Evolutionary conservation across 108 stramenopile species (phyloP), one percentile per base, ranked within the genome.

Genomic region (Skeletonema costatum): DNA sequence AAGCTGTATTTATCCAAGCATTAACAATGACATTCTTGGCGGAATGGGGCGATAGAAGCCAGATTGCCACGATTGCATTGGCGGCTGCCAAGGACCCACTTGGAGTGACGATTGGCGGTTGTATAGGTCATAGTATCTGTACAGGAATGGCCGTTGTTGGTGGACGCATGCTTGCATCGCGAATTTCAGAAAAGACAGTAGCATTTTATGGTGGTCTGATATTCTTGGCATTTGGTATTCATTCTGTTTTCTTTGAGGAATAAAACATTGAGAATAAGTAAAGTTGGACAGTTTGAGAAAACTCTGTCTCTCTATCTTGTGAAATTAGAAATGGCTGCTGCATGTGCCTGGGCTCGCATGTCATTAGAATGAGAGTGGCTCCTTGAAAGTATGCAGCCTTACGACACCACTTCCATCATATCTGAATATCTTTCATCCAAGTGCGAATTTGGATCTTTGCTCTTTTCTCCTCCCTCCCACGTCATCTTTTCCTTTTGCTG

Each of bases 1-100:
- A 87, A 35, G 68, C 88, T 46, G 78, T 97, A 14, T 93, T 97
- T 42, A 59, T 94, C 9, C 96, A 97, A 81, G 84, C 97, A 32
- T 90, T 99, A 64, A 96, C 93, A 16, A 68, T 99, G 69, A 99
- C 99, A 4, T 99, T 99, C 72, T 76, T 99, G 75, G 99, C 99
- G 8, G 99, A 99, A 88, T 99, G 99, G 99, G 99, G 99, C 19
- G 99, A 99, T 87, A 96, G 99, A 46, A 96, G 95, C n/a, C 99
- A 99, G 76, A 99, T 99, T 74, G 99, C 99, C 14, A 99, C 99
- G 16, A 99, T 99, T 77, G 98, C 99, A 14, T 78, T 99, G 67
- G 97, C 97, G 19, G 91, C 98, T 8, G 90, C 96, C 69, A 98
- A 99, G 80, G 97, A 99, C 74, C 95, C 97, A 8, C 81, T 92